phyloP scores from a whole-genome alignment of 2,329 filamentous ascomycete genomes.

The Verticillium zaregamsianum region DNA sequence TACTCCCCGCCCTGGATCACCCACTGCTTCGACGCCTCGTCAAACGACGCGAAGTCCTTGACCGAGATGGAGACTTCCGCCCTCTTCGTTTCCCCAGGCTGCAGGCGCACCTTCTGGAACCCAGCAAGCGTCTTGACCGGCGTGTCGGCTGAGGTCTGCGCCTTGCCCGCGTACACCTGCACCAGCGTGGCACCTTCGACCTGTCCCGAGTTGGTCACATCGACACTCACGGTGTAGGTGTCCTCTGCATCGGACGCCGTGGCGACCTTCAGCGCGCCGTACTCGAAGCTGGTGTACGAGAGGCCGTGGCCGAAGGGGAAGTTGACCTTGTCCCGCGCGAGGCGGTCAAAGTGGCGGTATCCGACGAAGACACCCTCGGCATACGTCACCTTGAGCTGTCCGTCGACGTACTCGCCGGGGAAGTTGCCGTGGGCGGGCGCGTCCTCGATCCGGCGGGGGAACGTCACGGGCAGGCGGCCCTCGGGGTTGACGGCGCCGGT shows the following conservation, averaged over 20 bases:
- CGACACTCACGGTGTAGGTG: slow-evolving; percentile 39
- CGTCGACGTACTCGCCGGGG: slow-evolving; percentile 36
- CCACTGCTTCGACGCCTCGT: slow-evolving; percentile 19
- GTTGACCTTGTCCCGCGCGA: slow-evolving; percentile 48
- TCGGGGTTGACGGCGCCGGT: slow-evolving; percentile 62
- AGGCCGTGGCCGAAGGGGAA: slow-evolving; percentile 66
- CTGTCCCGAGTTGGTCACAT: slow-evolving; percentile 55
- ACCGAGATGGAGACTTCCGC: slow-evolving; percentile 12
- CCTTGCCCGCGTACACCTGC: slow-evolving; percentile 44
- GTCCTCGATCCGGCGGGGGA: slow-evolving; percentile 56
- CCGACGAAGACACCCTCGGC: slow-evolving; percentile 68
- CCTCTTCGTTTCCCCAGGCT: slow-evolving; percentile 13
- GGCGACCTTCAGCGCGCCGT: slow-evolving; percentile 37
- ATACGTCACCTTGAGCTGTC: slow-evolving; percentile 56
- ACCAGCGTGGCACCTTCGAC: slow-evolving; percentile 48
- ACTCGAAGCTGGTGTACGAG: slow-evolving; percentile 58
- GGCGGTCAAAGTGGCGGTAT: slow-evolving; percentile 63
- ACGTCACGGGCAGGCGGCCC: slow-evolving; percentile 60
- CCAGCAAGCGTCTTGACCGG: slow-evolving; percentile 24
- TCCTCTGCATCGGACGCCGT: slow-evolving; percentile 33
- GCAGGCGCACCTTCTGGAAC: slow-evolving; percentile 22
- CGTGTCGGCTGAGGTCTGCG: neutral
- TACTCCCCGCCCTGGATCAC: slow-evolving; percentile 21
- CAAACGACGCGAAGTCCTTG: slow-evolving; percentile 23
- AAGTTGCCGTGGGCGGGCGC: slow-evolving; percentile 64